phyloP scores from a whole-genome alignment of 257 asterid species.

The Primulina tabacum region DNA sequence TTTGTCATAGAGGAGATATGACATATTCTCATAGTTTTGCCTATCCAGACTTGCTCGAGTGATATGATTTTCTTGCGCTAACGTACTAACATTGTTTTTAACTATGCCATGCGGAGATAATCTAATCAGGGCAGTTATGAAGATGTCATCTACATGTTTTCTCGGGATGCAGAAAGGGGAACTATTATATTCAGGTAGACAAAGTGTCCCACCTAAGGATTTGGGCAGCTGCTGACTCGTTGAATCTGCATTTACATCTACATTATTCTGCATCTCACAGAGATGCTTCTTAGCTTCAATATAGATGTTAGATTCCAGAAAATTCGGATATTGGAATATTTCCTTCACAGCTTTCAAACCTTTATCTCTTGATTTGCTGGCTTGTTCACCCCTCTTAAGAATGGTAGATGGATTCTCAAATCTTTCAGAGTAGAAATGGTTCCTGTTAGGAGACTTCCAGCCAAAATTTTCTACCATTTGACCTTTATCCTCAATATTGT shows the following conservation, averaged over 20 bases:
- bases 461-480: constrained; percentile 49
- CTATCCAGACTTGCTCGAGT: constrained; percentile 31
- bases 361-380: constrained; percentile 38
- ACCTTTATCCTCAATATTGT: constrained; percentile 42
- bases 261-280: constrained; percentile 63
- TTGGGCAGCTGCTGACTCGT: constrained; percentile 43
- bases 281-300: constrained; percentile 90
- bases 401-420: constrained; percentile 51
- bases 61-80: constrained; percentile 36
- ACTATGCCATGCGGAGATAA: constrained; percentile 40
- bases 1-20: not conserved
- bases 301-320: constrained; percentile 60
- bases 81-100: constrained; percentile 30
- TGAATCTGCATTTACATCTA: constrained; percentile 41
- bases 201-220: constrained; percentile 77
- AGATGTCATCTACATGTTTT: constrained; percentile 40
- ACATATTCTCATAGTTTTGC: not conserved
- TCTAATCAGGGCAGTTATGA: constrained; percentile 40
- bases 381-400: constrained; percentile 43
- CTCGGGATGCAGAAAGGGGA: constrained; percentile 68
- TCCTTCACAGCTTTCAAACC: constrained; percentile 29
- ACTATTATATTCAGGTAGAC: constrained; percentile 57
- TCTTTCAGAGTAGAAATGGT: constrained; percentile 76
- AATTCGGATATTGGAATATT: constrained; percentile 29
- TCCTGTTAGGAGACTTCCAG: constrained; percentile 93